These are phyloP conservation scores for Kwoniella shandongensis DNA, from an alignment of 768 basidiomycete genomes.

Conservation along the genomic window DNA sequence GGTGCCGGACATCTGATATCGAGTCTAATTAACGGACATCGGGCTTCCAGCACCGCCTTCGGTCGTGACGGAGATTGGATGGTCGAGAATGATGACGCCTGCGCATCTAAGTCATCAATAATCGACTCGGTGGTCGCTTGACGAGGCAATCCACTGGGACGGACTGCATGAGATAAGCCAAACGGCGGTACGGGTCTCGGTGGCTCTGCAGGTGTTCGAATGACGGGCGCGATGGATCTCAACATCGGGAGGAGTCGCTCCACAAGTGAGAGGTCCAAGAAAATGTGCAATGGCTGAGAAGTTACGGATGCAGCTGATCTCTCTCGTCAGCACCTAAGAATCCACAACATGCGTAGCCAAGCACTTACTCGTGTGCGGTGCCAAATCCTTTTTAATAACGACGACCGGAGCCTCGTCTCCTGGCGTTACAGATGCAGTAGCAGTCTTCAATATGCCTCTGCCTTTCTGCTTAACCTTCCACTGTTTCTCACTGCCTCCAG, in stretches of 20 bases:
- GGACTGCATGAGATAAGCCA: not conserved
- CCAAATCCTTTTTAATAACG: constrained; percentile 15
- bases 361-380: constrained; percentile 18
- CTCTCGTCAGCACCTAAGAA: not conserved
- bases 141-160: not conserved
- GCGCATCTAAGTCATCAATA: constrained; percentile 64
- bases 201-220: constrained; percentile 3
- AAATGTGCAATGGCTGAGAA: constrained; percentile 66
- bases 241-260: constrained; percentile 58
- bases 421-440: not conserved
- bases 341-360: not conserved
- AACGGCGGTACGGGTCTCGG: not conserved
- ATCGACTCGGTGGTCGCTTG: constrained; percentile 54
- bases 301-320: constrained; percentile 27
- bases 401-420: constrained; percentile 14
- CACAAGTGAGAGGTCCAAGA: constrained; percentile 64
- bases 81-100: constrained; percentile 37
- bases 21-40: constrained; percentile 64
- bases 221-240: constrained; percentile 26
- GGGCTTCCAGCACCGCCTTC: constrained; percentile 51
- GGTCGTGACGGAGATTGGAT: constrained; percentile 3
- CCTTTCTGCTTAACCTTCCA: constrained; percentile 44
- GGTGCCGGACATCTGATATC: constrained; percentile 70
- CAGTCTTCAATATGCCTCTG: constrained; percentile 35
- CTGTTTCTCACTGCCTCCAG: constrained; percentile 37